Percentiles rank a stretch among this genome's conserved stretches.
These are phyloP conservation scores for Trichopus zeylanicus DNA, from an alignment of 116 monocot species.

Conservation along the genomic window DNA sequence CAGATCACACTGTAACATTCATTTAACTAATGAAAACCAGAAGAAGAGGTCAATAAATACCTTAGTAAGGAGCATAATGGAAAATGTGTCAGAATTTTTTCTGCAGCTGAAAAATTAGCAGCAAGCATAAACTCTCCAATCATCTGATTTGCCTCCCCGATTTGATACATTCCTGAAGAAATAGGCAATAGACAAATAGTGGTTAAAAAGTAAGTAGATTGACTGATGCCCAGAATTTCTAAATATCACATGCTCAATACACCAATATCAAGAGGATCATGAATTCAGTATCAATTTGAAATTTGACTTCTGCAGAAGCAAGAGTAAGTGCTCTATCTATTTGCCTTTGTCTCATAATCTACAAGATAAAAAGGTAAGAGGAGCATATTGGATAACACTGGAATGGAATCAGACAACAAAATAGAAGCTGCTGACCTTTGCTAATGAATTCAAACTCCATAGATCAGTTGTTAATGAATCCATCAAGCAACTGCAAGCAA, in stretches of 20 bases:
- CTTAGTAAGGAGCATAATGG: conserved; percentile 83
- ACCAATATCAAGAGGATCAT: conserved; percentile 99
- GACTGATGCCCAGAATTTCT: neutral
- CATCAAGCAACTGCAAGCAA: conserved; percentile 76
- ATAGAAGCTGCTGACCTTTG: conserved; percentile 56
- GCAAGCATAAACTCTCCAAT: conserved; percentile 99
- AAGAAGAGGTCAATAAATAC: too few relatives aligned
- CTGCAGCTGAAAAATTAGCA: conserved; percentile 93
- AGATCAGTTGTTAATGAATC: conserved; percentile 88
- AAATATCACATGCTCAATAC: conserved; percentile 32
- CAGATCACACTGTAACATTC: neutral
- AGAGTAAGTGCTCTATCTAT: conserved; percentile 94
- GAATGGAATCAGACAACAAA: neutral
- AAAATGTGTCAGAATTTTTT: conserved; percentile 91
- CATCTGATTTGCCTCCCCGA: conserved; percentile 98
- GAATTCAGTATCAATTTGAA: conserved; percentile 98
- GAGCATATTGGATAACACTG: too few relatives aligned
- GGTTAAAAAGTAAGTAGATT: conserved; percentile 78
- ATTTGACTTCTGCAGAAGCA: conserved; percentile 99
- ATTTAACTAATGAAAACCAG: too few relatives aligned
- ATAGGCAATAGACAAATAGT: conserved; percentile 27
- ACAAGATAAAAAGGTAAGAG: neutral
- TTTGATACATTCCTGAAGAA: conserved; percentile 91
- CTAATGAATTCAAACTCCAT: conserved; percentile 83
- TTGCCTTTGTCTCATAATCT: conserved; percentile 85